Evolutionary conservation across 768 basidiomycete genomes (phyloP).

Genomic region (Suillus weaverae): DNA sequence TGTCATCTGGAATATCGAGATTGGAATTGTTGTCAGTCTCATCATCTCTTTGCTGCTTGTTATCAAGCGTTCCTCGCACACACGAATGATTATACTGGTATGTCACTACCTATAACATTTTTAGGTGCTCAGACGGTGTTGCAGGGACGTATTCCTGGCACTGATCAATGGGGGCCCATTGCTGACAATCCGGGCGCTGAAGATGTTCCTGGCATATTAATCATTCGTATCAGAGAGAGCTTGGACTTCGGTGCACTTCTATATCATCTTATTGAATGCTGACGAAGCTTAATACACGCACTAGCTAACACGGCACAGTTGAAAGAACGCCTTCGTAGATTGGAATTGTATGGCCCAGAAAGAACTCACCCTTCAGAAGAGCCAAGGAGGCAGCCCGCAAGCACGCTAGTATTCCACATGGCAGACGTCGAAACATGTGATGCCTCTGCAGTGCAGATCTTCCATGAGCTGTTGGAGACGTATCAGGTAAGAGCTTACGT

Average conservation of each 20-base stretch:
- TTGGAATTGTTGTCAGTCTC: constrained; percentile 87
- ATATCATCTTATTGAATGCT: constrained; percentile 4
- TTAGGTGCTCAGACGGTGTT: background rate
- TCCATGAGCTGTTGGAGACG: constrained; percentile 74
- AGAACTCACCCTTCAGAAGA: constrained; percentile 87
- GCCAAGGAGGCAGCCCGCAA: constrained; percentile 72
- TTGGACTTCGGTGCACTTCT: constrained; percentile 77
- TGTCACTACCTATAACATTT: constrained; percentile 16
- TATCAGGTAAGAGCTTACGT: constrained; percentile 57
- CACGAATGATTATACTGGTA: constrained; percentile 89
- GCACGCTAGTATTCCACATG: constrained; percentile 87
- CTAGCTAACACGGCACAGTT: constrained; percentile 7
- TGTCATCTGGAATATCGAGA: constrained; percentile 88
- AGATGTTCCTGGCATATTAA: constrained; percentile 76
- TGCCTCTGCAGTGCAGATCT: constrained; percentile 86
- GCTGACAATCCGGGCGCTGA: constrained; percentile 87
- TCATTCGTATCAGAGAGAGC: constrained; percentile 86
- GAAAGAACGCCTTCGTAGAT: constrained; percentile 72
- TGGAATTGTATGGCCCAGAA: constrained; percentile 85
- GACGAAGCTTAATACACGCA: background rate
- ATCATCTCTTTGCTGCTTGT: constrained; percentile 87
- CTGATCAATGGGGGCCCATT: constrained; percentile 87
- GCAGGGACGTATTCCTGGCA: constrained; percentile 86
- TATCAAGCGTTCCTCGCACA: constrained; percentile 84
- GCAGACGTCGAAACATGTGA: constrained; percentile 90